Base-by-base conservation (phyloP, 805 yeast genomes). In the Myxozyma kluyveri region DNA sequence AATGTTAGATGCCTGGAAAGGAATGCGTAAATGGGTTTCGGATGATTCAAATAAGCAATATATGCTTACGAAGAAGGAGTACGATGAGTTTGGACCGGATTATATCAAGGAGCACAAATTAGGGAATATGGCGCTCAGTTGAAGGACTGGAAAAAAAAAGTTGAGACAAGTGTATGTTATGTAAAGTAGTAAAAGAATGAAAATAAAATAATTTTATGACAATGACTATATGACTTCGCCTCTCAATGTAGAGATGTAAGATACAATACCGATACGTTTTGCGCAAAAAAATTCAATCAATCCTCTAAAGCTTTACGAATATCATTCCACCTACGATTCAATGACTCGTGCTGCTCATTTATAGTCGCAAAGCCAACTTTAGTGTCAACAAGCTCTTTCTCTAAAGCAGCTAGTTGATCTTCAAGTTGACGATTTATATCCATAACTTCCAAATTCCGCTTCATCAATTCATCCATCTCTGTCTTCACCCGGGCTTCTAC, bases 61-160 rank as follows among this genome's bases (percentile, higher is more conserved):
- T 24, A 71, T 75, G 52, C 73, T 91, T 22, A 77, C 93, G 0
- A 79, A 76, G 59, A 69, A 75, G 49, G 96, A 90, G 57, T 93
- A 88, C 64, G 84, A 83, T 41, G 99, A 93, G 67, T 80, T 78
- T 74, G 99, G 99, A 0, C 75, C 87, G 0, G 96, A 88, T 49
- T 91, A 89, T 65, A 81, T 90, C 43, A 87, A 85, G 63, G 96
- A 88, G 64, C 95, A 91, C 67, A 80, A 81, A 9, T 69, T 86
- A 60, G 95, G 97, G 1, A 86, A 87, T 66, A 51, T 41, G 54
- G 38, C 52, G 26, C 14, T 54, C 18, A 33, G 37, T 4, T 54
- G 52, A 50, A n/a, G n/a, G n/a, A n/a, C n/a, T n/a, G n/a, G n/a
- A n/a, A n/a, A n/a, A n/a, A 31, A n/a, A 12, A n/a, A 31, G n/a